These are phyloP conservation scores for Lactarius psammicola DNA, from an alignment of 768 basidiomycete genomes.

Conservation along the genomic window DNA sequence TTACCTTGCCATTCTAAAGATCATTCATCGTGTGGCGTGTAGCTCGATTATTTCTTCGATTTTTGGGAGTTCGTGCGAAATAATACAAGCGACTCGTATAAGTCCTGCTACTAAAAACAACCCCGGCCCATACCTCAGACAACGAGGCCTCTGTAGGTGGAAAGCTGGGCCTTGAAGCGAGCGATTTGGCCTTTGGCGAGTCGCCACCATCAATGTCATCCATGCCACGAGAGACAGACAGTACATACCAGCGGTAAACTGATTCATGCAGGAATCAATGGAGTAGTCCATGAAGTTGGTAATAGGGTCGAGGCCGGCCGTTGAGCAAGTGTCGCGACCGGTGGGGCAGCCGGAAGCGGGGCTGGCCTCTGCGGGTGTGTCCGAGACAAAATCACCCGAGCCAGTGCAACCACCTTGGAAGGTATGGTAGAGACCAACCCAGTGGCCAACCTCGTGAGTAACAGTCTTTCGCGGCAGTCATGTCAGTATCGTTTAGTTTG, in stretches of 20 bases:
- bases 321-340: slow-evolving; percentile 34
- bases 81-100: neutral
- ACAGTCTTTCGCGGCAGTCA: slow-evolving; percentile 37
- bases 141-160: slow-evolving; percentile 44
- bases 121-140: slow-evolving; percentile 20
- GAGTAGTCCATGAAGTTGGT: slow-evolving; percentile 57
- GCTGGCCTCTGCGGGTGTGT: slow-evolving; percentile 48
- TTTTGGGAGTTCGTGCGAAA: neutral
- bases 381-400: slow-evolving; percentile 44
- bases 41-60: neutral
- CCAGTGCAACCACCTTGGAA: slow-evolving; percentile 51
- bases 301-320: slow-evolving; percentile 41
- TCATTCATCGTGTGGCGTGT: no score
- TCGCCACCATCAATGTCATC: neutral
- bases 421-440: slow-evolving; percentile 59
- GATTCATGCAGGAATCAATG: slow-evolving; percentile 49
- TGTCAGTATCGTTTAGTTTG: neutral
- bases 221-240: neutral
- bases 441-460: slow-evolving; percentile 61
- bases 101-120: neutral
- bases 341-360: slow-evolving; percentile 41
- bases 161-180: slow-evolving; percentile 43
- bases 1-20: no score
- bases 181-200: slow-evolving; percentile 32
- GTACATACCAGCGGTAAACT: slow-evolving; percentile 46